Evolutionary conservation across 148 eudicot genomes (phyloP), one percentile per base, ranked within the genome.

Genomic region (Nepenthes gracilis): DNA sequence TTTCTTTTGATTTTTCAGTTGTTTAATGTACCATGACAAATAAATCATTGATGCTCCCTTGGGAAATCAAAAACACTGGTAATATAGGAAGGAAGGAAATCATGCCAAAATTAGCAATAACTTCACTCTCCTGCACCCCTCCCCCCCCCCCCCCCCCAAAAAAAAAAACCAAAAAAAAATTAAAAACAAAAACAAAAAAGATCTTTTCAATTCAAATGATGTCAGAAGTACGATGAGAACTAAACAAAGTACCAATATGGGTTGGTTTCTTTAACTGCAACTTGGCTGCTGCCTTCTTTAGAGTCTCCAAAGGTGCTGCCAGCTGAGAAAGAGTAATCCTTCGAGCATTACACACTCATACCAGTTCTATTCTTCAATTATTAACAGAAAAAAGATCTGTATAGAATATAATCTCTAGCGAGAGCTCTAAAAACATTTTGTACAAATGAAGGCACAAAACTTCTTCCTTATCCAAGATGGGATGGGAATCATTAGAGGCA

Each of bases 281-380:
- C 66, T 80, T 84, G 58, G 83, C 96, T 60, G 97, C 97, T 47
- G 90, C 90, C 68, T 70, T 83, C 56, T 94, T 96, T 35, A 92
- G 54, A 48, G 76, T 70, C 70, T 88, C 88, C 78, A 77, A 47
- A 12, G 96, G 80, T 38, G 94, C 97, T 66, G 85, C 90, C 80
- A 92, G 75, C 97, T 92, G 80, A 66, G 72, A 73, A 62, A 35
- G 57, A 4, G 10, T 13, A 12, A 40, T 60, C 35, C 12, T 35
- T 33, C 9, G 14, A 5, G 10, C 12, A 11, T 49, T 49, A 5
- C 15, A 6, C 15, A 49, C 15, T n/a, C 6, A 5, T 49, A n/a
- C 3, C 53, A 49, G 10, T 12, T 10, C 6, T 49, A 10, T 49
- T 11, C 53, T 12, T n/a, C 53, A 49, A 11, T 49, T n/a, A 40